Percentiles rank a stretch among this genome's conserved stretches.
phyloP scores from a whole-genome alignment of 2,329 filamentous ascomycete genomes.

The Fusarium hainanense region DNA sequence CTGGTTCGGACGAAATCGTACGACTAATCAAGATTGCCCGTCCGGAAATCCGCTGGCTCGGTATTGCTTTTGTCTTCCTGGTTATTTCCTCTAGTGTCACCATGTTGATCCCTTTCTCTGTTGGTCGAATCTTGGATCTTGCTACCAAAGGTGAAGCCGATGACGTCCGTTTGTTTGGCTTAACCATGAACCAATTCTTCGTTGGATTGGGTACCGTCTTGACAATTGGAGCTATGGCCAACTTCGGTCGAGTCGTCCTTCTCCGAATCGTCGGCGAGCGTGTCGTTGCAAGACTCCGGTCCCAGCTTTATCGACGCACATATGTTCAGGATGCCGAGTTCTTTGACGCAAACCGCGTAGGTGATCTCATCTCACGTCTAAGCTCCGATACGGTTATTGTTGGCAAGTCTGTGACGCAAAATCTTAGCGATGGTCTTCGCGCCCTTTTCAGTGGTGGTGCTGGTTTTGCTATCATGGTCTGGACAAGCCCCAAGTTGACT shows the following conservation, averaged over 20 bases:
- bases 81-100: constrained; percentile 91
- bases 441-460: constrained; percentile 90
- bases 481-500: constrained; percentile 90
- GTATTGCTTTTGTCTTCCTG: constrained; percentile 83
- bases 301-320: constrained; percentile 89
- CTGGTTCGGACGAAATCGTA: constrained; percentile 81
- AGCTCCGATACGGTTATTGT: constrained; percentile 98
- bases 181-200: constrained; percentile 91
- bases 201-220: constrained; percentile 79
- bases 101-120: constrained; percentile 96
- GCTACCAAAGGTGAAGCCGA: constrained; percentile 79
- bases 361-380: constrained; percentile 93
- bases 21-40: constrained; percentile 88
- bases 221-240: constrained; percentile 85
- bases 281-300: constrained; percentile 89
- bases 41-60: constrained; percentile 83
- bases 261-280: constrained; percentile 94
- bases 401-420: constrained; percentile 98
- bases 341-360: constrained; percentile 97
- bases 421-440: constrained; percentile 93
- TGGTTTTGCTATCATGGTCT: constrained; percentile 94
- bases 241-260: constrained; percentile 93
- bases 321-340: constrained; percentile 99
- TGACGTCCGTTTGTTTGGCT: constrained; percentile 79
- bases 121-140: constrained; percentile 93